Conservation (phyloP, 176 grass and related monocot species). For the Juncus inflexus region DNA sequence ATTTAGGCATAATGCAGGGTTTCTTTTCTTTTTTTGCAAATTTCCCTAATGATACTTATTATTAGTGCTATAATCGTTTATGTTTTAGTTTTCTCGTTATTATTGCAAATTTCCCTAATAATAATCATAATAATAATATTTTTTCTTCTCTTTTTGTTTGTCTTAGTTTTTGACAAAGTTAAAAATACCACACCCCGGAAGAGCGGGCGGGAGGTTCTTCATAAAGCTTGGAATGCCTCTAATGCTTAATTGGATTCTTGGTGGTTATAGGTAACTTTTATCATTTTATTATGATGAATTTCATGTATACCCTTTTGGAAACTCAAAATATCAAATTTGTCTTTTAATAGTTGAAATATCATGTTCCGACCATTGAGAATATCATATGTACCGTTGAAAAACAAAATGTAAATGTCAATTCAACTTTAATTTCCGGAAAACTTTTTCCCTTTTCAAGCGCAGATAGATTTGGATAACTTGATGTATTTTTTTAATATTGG, state of each 20-base stretch:
- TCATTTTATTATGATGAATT: not conserved
- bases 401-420: no score
- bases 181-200: conserved; percentile 88
- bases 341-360: not conserved
- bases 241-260: conserved; percentile 91
- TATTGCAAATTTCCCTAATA: not conserved
- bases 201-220: conserved; percentile 86
- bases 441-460: no score
- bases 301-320: no score
- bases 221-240: conserved; percentile 79
- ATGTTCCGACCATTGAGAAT: not conserved
- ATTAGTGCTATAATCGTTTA: not conserved
- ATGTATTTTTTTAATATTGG: no score
- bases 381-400: not conserved
- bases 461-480: no score
- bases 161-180: conserved; percentile 85
- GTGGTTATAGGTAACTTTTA: conserved; percentile 78
- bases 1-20: no score
- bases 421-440: no score
- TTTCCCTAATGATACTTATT: no score
- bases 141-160: not conserved
- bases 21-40: no score
- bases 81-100: conserved; percentile 5
- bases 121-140: no score
- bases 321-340: not conserved